These are phyloP conservation scores for Discostella stelligera DNA, from an alignment of 352 stramenopile species.

Conservation along the genomic window DNA sequence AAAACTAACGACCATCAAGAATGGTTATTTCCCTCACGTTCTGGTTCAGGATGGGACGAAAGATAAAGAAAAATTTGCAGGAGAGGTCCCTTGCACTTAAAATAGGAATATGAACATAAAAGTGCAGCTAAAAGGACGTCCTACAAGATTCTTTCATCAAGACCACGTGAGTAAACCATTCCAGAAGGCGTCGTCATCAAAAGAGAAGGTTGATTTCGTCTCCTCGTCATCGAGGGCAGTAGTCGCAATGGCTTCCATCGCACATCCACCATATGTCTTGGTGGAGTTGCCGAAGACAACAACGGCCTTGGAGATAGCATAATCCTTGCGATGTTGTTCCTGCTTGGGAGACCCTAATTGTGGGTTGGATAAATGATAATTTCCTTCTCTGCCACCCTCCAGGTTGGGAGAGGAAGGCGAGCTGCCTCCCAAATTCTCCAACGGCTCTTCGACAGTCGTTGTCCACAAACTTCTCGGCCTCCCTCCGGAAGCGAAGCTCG, in stretches of 20 bases:
- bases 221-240: neutral
- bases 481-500: slow-evolving; percentile 32
- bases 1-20: neutral
- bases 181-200: slow-evolving; percentile 43
- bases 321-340: slow-evolving; percentile 16
- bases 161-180: slow-evolving; percentile 42
- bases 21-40: neutral
- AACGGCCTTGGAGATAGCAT: slow-evolving; percentile 40
- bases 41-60: neutral
- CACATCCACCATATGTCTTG: slow-evolving; percentile 24
- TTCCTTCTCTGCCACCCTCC: too few species aligned
- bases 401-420: too few species aligned
- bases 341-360: neutral
- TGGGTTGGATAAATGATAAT: neutral
- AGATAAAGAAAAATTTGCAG: slow-evolving; percentile 8
- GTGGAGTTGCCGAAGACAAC: slow-evolving; percentile 35
- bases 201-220: slow-evolving; percentile 4
- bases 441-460: slow-evolving; percentile 9
- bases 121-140: slow-evolving; percentile 8
- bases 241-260: slow-evolving; percentile 4
- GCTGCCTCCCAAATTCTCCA: neutral
- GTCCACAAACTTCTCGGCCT: slow-evolving; percentile 17
- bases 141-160: slow-evolving; percentile 16
- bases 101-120: slow-evolving; percentile 14
- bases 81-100: slow-evolving; percentile 5